These are phyloP conservation scores for Musa balbisiana DNA, from an alignment of 202 grass and related monocot genomes.

Conservation along the genomic window DNA sequence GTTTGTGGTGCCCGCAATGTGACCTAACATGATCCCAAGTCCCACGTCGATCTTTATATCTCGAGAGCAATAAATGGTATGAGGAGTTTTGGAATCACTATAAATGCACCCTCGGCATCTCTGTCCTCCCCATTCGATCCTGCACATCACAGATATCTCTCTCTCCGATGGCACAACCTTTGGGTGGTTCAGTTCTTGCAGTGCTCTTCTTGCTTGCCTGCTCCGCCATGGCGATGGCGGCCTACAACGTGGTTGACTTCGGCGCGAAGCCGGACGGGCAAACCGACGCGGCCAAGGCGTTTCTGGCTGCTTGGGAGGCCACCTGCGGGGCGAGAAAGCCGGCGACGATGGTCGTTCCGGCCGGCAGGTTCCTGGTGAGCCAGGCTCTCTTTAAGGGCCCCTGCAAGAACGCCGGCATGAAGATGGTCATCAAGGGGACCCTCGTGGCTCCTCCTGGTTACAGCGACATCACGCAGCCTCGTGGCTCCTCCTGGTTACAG, in stretches of 20 bases:
- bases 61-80: too few relatives aligned
- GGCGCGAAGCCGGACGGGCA: conserved; percentile 7
- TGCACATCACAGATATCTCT: background rate
- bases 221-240: background rate
- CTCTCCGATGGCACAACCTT: background rate
- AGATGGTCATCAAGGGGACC: background rate
- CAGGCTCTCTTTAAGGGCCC: background rate
- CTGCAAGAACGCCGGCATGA: background rate
- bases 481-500: too few relatives aligned
- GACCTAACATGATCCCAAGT: too few relatives aligned
- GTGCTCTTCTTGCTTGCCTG: background rate
- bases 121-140: too few relatives aligned
- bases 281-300: background rate
- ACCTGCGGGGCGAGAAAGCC: background rate
- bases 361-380: background rate
- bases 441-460: background rate
- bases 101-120: too few relatives aligned
- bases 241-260: conserved; percentile 8
- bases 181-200: background rate
- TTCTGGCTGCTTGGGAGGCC: conserved; percentile 4
- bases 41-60: too few relatives aligned
- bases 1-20: too few relatives aligned
- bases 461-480: background rate
- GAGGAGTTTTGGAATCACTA: too few relatives aligned
- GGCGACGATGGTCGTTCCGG: background rate